Base-by-base conservation (phyloP, 495 filamentous ascomycete genomes). In the Penicillium daleae region DNA sequence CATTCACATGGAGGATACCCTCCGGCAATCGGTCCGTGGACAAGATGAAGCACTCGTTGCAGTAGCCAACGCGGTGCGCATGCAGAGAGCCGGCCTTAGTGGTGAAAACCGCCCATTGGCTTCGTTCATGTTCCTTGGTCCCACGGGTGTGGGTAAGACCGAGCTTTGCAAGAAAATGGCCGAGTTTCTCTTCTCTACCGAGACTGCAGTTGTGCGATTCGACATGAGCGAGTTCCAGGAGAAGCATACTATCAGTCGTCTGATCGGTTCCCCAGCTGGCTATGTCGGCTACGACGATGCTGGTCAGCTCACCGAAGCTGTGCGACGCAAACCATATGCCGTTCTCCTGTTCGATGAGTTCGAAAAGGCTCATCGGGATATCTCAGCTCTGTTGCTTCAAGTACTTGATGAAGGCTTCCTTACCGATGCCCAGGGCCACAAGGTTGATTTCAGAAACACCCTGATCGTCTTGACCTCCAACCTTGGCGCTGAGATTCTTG, bases 151-250 rank as follows among this genome's bases (percentile, higher is more conserved):
- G 31, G 95, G 95, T 54, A 99, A 99, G 76, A 99, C 94, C 2
- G 95, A 97, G 66, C 84, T 97, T 6, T 97, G 93, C 83, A 99
- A 99, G 83, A 93, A 93, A 65, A 89, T 99, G 71, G 95, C 94
- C 50, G 82, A 83, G 62, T 97, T 97, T 81, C 79, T 99, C 24
- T 99, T 99, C 76, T 93, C 90, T 0, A 97, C 92, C 3, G 92
- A 97, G 67, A 84, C 83, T 44, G 93, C 95, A 6, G 93, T 99
- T 29, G 86, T 95, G 22, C 82, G 95, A 49, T 99, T 97, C 72
- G 95, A 99, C 75, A 99, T 97, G 94, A 91, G 87, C 74, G 95
- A 99, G 66, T 99, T 97, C 76, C 92, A 96, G 68, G 95, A 99
- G 70, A 97, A 96, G 73, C 94, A 98, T 72, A 98, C 94, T 2